Evolutionary conservation across 1,284 basidiomycete genomes (phyloP), one percentile per base, ranked within the genome.

Genomic region (Anthracocystis setariae): DNA sequence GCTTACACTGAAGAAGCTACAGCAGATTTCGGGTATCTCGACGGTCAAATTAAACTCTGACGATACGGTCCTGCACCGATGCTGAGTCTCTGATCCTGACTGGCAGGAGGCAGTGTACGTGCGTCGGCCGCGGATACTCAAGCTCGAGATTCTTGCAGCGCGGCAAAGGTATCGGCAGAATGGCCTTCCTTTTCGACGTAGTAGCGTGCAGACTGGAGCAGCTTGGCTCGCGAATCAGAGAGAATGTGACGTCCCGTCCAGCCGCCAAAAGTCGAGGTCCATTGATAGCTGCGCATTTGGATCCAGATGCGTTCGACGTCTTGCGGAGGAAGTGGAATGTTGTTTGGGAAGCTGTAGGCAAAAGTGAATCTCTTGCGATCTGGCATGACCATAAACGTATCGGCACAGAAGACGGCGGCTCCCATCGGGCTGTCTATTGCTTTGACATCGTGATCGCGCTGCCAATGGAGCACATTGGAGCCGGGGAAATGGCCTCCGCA

Each of bases 401-500:
- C 65, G 18, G 65, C 35, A 24, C 65, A 68, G 29, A 68, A 59
- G 53, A 63, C 59, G 17, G 59, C 65, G 18, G 47, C 59, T 3
- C 55, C 51, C 12, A 46, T 57, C 25, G 27, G 4, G 21, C 13
- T 8, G 0, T 24, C 24, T 3, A 7, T 3, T 2, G 15, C 4
- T 5, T 35, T 25, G 5, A 10, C 29, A 24, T 58, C 54, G 17
- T 47, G 25, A 37, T 68, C 65, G 8, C 65, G 58, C 17, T 68
- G 43, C 65, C 65, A 68, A 37, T 62, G 47, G 1, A 68, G 51
- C 3, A 33, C 44, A 2, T 35, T 39, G 38, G 43, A 47, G 39
- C 65, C 65, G 7, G 55, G 55, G 17, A 68, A 68, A 51, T 68
- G 65, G 23, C 65, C 59, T 42, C 59, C 65, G 47, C 65, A 68